Conservation (phyloP, 1,284 basidiomycete species). For the Cryptococcus deneoformans region DNA sequence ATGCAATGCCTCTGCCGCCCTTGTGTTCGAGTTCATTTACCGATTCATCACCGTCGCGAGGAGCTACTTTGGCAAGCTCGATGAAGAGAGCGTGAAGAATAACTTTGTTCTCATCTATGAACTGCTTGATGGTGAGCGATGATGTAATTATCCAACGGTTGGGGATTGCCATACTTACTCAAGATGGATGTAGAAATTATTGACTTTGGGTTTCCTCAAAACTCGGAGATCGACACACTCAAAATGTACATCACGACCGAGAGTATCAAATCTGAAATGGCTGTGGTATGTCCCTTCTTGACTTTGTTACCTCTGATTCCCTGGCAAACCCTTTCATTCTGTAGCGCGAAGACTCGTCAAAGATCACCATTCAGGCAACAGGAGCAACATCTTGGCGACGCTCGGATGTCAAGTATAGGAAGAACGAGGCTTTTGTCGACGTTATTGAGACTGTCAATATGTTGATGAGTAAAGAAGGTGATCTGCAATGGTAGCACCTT, state of each 20-base stretch:
- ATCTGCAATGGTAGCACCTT: constrained; percentile 16
- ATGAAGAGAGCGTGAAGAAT: constrained; percentile 98
- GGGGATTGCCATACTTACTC: not conserved
- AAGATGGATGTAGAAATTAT: constrained; percentile 69
- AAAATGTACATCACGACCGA: constrained; percentile 99
- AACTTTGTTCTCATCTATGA: constrained; percentile 98
- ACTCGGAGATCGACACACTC: constrained; percentile 94
- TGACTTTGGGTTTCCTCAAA: constrained; percentile 99
- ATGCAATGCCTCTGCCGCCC: constrained; percentile 93
- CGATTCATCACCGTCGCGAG: constrained; percentile 90
- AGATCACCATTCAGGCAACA: constrained; percentile 94
- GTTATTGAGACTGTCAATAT: constrained; percentile 96
- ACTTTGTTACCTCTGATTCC: constrained; percentile 1
- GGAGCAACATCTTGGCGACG: constrained; percentile 92
- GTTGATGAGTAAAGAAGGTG: constrained; percentile 93
- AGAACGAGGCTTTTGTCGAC: constrained; percentile 98
- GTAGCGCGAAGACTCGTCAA: constrained; percentile 86
- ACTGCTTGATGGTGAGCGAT: constrained; percentile 75
- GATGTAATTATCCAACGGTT: not conserved
- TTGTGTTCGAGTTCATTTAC: constrained; percentile 98
- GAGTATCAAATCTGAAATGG: constrained; percentile 79
- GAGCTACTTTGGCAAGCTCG: constrained; percentile 95
- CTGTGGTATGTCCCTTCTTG: constrained; percentile 59
- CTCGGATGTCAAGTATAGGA: constrained; percentile 94
- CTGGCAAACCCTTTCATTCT: constrained; percentile 3